Evolutionary conservation across 345 rosid species (phyloP), one percentile per base, ranked within the genome.

Genomic region (Citrus maxima): DNA sequence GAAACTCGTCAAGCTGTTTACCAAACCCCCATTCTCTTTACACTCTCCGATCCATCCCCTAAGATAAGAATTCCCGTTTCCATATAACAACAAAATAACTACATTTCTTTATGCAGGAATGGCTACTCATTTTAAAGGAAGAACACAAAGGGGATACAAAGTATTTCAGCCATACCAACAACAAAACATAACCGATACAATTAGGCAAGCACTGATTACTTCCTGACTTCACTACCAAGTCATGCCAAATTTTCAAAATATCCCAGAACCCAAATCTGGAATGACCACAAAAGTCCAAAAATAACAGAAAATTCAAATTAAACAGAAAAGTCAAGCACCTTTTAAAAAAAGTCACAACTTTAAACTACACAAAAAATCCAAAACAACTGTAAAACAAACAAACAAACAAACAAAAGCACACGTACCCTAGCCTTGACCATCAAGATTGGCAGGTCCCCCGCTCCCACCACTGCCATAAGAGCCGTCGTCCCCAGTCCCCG

Each of bases 391-490:
- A 7, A 10, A 25, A 49, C 16, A 30, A 46, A 16, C 8, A 30
- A 46, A 16, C 8, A 42, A 64, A 30, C 46, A 35, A 72, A 6
- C 12, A 19, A 58, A 70, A 61, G 7, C 27, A 49, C 2, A 37
- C 55, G 40, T 5, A 25, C 75, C 80, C 10, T 80, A 86, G 91
- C 86, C 87, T 76, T 89, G 87, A 54, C 87, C 87, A 78, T 90
- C 95, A 13, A 86, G 92, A 85, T 86, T 92, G 51, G 91, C 94
- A 56, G 90, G 98, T 51, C 89, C 97, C 27, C 83, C 84, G 86
- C 87, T 89, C 32, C 87, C 93, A 30, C 92, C 94, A 80, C 90
- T 89, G 18, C 82, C 93, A 65, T 86, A 91, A 24, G 93, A 86
- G 6, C 85, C 98, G 76, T 89, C 97, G 56, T 93, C 95, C 0